Percentiles rank a stretch among this genome's conserved stretches.
Evolutionary conservation across 2,329 filamentous ascomycete species (phyloP).

Genomic region (Arthroderma sp.): DNA sequence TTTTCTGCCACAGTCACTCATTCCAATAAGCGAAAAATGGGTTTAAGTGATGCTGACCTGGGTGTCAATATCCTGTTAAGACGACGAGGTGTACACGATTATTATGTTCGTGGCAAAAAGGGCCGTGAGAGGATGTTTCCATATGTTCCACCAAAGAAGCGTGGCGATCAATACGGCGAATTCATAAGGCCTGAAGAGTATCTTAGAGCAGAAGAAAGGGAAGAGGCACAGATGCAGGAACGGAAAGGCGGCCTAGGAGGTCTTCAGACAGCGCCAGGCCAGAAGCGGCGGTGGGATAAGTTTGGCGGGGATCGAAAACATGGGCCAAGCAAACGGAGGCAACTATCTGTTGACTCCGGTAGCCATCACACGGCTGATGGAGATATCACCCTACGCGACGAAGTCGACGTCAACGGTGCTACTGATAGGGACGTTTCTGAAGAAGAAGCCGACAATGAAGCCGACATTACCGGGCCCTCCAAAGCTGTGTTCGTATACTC

Average conservation of each 20-base stretch:
- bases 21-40: conserved; percentile 70
- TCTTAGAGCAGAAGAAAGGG: conserved; percentile 79
- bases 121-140: conserved; percentile 89
- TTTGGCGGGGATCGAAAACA: conserved; percentile 32
- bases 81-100: conserved; percentile 84
- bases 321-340: conserved; percentile 48
- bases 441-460: conserved; percentile 38
- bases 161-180: conserved; percentile 85
- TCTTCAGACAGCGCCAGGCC: conserved; percentile 56
- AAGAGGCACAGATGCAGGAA: conserved; percentile 56
- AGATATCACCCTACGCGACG: conserved; percentile 31
- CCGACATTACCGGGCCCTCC: conserved; percentile 49
- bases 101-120: conserved; percentile 79
- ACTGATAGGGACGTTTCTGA: conserved; percentile 43
- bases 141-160: conserved; percentile 62
- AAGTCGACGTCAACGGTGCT: conserved; percentile 24
- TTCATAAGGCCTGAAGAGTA: conserved; percentile 90
- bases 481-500: conserved; percentile 57
- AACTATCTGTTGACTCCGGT: conserved; percentile 22
- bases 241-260: conserved; percentile 40
- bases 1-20: conserved; percentile 76
- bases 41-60: conserved; percentile 75
- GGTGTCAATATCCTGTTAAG: conserved; percentile 84
- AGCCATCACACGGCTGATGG: conserved; percentile 27
- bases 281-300: conserved; percentile 91